Evolutionary conservation across 768 basidiomycete species (phyloP).

Genomic region (Suillus weaverae): DNA sequence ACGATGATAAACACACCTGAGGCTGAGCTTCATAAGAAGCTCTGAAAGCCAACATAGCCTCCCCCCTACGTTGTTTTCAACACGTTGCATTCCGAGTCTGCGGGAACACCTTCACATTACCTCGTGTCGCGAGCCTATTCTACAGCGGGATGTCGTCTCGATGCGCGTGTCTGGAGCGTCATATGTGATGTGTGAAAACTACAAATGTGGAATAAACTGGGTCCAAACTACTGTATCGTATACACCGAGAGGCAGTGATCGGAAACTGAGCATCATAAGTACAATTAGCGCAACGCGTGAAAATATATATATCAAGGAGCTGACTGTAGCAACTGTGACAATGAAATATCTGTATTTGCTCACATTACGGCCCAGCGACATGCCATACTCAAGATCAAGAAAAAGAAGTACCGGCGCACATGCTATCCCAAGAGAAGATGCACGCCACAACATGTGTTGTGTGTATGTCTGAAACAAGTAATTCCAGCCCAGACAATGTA

Average conservation of each 20-base stretch:
- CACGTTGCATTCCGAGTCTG: no score
- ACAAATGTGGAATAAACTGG: slow-evolving; percentile 11
- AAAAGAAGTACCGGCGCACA: neutral
- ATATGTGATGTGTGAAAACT: neutral
- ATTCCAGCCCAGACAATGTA: slow-evolving; percentile 28
- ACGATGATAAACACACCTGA: no score
- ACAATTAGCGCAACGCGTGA: slow-evolving; percentile 16
- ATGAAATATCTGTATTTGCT: no score
- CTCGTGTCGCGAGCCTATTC: no score
- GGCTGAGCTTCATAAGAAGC: no score
- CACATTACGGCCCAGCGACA: no score
- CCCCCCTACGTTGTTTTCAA: no score
- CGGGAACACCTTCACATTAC: no score
- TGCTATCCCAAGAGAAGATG: slow-evolving; percentile 15
- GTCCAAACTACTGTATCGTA: slow-evolving; percentile 21
- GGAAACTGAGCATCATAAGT: slow-evolving; percentile 10
- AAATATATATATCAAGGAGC: slow-evolving; percentile 9
- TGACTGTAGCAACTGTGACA: no score
- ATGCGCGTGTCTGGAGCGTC: no score
- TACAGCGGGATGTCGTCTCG: no score
- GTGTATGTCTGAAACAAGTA: slow-evolving; percentile 16
- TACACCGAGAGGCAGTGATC: slow-evolving; percentile 13
- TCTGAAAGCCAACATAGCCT: no score
- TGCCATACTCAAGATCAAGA: neutral
- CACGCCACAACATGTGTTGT: slow-evolving; percentile 22